These are phyloP conservation scores for Alternaria alternata DNA, from an alignment of 2,329 filamentous ascomycete genomes.

Conservation along the genomic window DNA sequence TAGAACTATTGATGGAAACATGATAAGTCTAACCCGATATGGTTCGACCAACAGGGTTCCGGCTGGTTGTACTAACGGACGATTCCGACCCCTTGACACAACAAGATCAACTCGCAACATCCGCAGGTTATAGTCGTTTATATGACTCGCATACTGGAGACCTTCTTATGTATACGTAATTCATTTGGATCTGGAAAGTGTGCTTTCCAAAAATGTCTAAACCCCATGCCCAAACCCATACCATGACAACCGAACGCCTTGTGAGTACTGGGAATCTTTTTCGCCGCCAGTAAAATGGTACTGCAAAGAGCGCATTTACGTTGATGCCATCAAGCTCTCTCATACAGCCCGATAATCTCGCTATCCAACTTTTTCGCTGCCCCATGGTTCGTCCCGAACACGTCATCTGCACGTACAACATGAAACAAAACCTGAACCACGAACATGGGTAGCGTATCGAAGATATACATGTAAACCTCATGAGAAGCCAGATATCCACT, in stretches of 20 bases:
- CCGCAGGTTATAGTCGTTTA: neutral
- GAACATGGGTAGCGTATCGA: constrained; percentile 57
- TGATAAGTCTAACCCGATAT: neutral
- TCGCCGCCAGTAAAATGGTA: neutral
- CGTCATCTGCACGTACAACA: constrained; percentile 26
- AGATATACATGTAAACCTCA: constrained; percentile 57
- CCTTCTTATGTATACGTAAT: neutral
- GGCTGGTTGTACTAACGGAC: neutral
- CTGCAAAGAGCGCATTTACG: neutral
- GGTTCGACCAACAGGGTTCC: neutral
- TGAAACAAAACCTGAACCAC: constrained; percentile 50
- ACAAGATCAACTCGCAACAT: neutral
- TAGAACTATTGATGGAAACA: too few relatives aligned
- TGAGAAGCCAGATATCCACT: constrained; percentile 54
- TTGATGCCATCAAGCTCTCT: neutral
- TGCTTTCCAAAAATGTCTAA: neutral
- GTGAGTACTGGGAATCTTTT: neutral
- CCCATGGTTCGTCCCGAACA: constrained; percentile 26
- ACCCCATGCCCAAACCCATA: neutral
- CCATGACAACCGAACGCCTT: neutral
- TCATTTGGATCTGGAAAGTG: neutral
- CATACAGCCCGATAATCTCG: neutral
- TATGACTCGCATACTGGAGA: neutral
- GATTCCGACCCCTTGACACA: neutral
- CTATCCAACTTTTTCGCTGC: constrained; percentile 10